Evolutionary conservation across 1,284 basidiomycete genomes (phyloP).

Genomic region (Mixia osmundae): DNA sequence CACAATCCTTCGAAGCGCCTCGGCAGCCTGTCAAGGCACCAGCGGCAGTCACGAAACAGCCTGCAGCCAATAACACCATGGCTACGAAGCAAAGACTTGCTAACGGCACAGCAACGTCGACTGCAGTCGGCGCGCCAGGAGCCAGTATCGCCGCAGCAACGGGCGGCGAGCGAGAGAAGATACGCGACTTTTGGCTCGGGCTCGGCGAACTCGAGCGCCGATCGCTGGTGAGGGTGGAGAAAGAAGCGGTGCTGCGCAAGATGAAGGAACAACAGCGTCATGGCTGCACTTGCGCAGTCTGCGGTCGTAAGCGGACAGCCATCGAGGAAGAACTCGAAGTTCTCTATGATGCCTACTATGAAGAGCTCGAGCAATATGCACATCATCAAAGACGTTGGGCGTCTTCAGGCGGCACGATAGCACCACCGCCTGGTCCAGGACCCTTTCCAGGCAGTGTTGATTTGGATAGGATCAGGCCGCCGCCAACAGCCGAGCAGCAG

Average conservation of each 20-base stretch:
- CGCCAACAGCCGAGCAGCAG: constrained; percentile 1
- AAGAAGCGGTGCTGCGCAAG: constrained; percentile 85
- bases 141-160: constrained; percentile 26
- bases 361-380: constrained; percentile 96
- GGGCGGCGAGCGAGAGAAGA: constrained; percentile 74
- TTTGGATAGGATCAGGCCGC: constrained; percentile 33
- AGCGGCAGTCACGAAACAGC: not conserved
- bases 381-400: constrained; percentile 87
- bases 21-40: constrained; percentile 5
- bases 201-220: constrained; percentile 69
- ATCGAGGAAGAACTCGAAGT: constrained; percentile 98
- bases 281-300: constrained; percentile 83
- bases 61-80: constrained; percentile 44
- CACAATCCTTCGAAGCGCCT: constrained; percentile 2
- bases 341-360: constrained; percentile 98
- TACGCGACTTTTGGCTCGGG: constrained; percentile 90
- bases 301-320: constrained; percentile 83
- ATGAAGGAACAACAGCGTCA: constrained; percentile 99
- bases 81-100: constrained; percentile 50
- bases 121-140: constrained; percentile 2
- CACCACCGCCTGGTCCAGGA: constrained; percentile 81
- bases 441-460: constrained; percentile 96
- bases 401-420: constrained; percentile 46
- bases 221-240: constrained; percentile 82
- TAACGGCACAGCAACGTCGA: too few relatives aligned